Evolutionary conservation across 2,329 filamentous ascomycete genomes (phyloP).

Genomic region (Trichophyton benhamiae): DNA sequence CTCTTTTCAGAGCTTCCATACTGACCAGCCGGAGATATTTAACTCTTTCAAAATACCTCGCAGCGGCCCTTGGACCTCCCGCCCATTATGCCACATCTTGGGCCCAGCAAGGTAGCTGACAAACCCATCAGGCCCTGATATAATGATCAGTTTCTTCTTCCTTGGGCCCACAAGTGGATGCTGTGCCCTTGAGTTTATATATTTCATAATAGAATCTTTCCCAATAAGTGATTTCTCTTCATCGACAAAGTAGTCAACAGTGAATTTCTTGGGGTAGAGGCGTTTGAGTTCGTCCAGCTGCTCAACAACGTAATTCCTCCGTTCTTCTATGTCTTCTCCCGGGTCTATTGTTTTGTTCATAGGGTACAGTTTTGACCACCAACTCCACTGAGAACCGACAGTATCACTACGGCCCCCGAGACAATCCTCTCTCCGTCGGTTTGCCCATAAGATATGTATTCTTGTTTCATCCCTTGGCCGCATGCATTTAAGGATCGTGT

Average conservation of each 20-base stretch:
- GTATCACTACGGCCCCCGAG: conserved; percentile 45
- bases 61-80: conserved; percentile 62
- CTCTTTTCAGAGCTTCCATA: conserved; percentile 43
- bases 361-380: conserved; percentile 22
- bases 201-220: conserved; percentile 36
- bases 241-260: conserved; percentile 67
- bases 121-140: conserved; percentile 88
- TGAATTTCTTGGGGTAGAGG: conserved; percentile 44
- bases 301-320: conserved; percentile 38
- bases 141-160: conserved; percentile 49
- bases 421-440: conserved; percentile 54
- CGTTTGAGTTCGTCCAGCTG: conserved; percentile 53
- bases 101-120: conserved; percentile 66
- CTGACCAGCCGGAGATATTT: conserved; percentile 44
- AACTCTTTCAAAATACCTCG: conserved; percentile 55
- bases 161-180: conserved; percentile 13
- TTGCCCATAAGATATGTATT: conserved; percentile 76
- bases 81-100: conserved; percentile 61
- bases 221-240: conserved; percentile 59
- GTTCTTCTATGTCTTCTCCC: conserved; percentile 5
- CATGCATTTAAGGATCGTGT: conserved; percentile 40
- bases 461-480: conserved; percentile 23
- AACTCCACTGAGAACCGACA: conserved; percentile 20
- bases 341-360: background rate
- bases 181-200: conserved; percentile 15